Evolutionary conservation across 2,329 filamentous ascomycete species (phyloP).

Genomic region (Botrytis sinoallii): DNA sequence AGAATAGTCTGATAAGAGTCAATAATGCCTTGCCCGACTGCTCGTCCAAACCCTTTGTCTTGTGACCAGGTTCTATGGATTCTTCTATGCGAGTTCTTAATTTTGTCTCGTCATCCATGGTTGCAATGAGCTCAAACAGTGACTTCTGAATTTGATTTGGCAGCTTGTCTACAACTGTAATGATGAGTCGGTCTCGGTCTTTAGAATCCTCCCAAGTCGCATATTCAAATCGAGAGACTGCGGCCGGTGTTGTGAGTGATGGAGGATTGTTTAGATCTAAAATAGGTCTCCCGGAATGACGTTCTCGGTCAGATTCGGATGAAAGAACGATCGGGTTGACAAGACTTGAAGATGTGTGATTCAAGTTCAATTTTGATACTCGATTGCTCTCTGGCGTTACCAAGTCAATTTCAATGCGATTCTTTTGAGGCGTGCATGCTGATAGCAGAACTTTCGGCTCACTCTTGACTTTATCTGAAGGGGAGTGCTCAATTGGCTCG

Average conservation of each 20-base stretch:
- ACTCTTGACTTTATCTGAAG: background rate
- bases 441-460: background rate
- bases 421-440: background rate
- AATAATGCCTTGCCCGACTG: slow-evolving; percentile 20
- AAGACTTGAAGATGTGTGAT: background rate
- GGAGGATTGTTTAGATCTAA: slow-evolving; percentile 25
- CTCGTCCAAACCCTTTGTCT: slow-evolving; percentile 24
- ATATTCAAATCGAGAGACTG: slow-evolving; percentile 28
- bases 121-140: slow-evolving; percentile 15
- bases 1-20: slow-evolving; percentile 30
- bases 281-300: background rate
- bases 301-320: slow-evolving; percentile 23
- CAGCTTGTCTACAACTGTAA: slow-evolving; percentile 37
- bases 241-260: slow-evolving; percentile 26
- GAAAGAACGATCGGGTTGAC: slow-evolving; percentile 23
- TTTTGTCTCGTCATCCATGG: slow-evolving; percentile 14
- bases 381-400: background rate
- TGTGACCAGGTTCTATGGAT: background rate
- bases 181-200: slow-evolving; percentile 42
- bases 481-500: background rate
- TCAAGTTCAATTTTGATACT: background rate
- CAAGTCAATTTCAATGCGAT: background rate
- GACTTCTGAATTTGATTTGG: background rate
- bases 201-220: slow-evolving; percentile 25
- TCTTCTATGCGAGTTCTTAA: slow-evolving; percentile 13